A percentile compares a stretch with the other conserved stretches of the same genome.
Evolutionary conservation across 768 basidiomycete species (phyloP).

Genomic region (Boletus rubescentipes): DNA sequence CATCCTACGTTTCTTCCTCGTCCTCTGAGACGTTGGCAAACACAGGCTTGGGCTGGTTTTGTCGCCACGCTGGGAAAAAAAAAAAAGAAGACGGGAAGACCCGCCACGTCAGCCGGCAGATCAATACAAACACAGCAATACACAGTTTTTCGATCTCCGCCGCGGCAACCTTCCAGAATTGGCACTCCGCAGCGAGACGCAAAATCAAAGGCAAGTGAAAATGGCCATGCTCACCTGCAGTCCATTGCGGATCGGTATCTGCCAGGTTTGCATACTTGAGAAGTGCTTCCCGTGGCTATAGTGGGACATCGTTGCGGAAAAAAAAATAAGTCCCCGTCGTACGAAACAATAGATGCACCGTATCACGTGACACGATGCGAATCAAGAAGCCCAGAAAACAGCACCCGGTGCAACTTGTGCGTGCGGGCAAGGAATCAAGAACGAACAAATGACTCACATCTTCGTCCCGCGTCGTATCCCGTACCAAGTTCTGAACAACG

Average conservation of each 20-base stretch:
- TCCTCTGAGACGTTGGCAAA: conserved; percentile 63
- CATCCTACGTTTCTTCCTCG: conserved; percentile 55
- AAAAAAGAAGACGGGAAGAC: conserved; percentile 43
- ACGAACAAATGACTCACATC: conserved; percentile 70
- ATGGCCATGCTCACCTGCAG: conserved; percentile 60
- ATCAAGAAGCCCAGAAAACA: conserved; percentile 5
- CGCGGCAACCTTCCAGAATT: conserved; percentile 27
- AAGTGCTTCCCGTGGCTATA: conserved; percentile 92
- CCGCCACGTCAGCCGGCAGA: conserved; percentile 59
- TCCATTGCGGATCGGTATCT: conserved; percentile 81
- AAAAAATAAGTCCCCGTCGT: conserved; percentile 25
- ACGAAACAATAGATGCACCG: conserved; percentile 13
- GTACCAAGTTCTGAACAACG: conserved; percentile 91
- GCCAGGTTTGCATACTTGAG: conserved; percentile 85
- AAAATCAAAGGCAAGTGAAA: conserved; percentile 11
- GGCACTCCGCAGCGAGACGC: conserved; percentile 29
- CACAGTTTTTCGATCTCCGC: conserved; percentile 32
- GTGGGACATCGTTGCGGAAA: too few relatives aligned
- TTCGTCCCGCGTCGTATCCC: conserved; percentile 87
- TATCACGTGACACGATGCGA: conserved; percentile 14
- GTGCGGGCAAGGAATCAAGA: conserved; percentile 2
- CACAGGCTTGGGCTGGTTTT: conserved; percentile 84
- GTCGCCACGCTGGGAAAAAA: conserved; percentile 75
- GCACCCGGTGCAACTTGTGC: background rate
- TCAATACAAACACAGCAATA: conserved; percentile 34